These are phyloP conservation scores for Acrodontium crateriforme DNA, from an alignment of 2,329 filamentous ascomycete species.

Conservation along the genomic window DNA sequence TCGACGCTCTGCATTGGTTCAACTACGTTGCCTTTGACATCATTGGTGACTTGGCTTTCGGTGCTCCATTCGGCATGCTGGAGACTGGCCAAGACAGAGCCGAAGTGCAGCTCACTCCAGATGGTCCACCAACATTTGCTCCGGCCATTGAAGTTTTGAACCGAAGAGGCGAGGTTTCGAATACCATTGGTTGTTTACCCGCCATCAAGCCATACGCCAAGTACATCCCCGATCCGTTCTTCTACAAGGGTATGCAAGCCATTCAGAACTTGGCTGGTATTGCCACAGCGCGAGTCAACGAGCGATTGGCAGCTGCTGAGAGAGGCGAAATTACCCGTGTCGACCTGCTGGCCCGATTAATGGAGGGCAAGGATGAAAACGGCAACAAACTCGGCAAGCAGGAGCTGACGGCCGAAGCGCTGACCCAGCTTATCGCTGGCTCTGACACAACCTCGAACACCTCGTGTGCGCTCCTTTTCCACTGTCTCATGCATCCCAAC, in stretches of 20 bases:
- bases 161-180: slow-evolving; percentile 70
- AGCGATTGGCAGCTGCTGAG: slow-evolving; percentile 53
- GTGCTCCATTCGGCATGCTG: slow-evolving; percentile 73
- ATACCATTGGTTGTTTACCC: slow-evolving; percentile 60
- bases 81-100: slow-evolving; percentile 43
- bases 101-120: slow-evolving; percentile 17
- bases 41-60: slow-evolving; percentile 43
- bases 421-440: slow-evolving; percentile 76
- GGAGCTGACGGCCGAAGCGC: slow-evolving; percentile 75
- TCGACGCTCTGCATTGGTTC: slow-evolving; percentile 57
- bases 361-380: slow-evolving; percentile 72
- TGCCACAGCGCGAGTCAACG: slow-evolving; percentile 67
- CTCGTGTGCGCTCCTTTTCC: slow-evolving; percentile 70
- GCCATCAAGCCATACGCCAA: slow-evolving; percentile 64
- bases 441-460: slow-evolving; percentile 68
- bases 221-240: slow-evolving; percentile 43
- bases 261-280: slow-evolving; percentile 73
- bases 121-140: slow-evolving; percentile 16
- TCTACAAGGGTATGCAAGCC: slow-evolving; percentile 21
- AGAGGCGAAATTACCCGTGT: slow-evolving; percentile 46
- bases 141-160: slow-evolving; percentile 76
- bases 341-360: slow-evolving; percentile 68
- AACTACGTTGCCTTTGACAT: slow-evolving; percentile 75
- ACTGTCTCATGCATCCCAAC: slow-evolving; percentile 54
- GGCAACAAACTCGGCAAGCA: slow-evolving; percentile 61